Conservation (phyloP, 2,329 filamentous ascomycete species). For the Coniochaeta sp. region DNA sequence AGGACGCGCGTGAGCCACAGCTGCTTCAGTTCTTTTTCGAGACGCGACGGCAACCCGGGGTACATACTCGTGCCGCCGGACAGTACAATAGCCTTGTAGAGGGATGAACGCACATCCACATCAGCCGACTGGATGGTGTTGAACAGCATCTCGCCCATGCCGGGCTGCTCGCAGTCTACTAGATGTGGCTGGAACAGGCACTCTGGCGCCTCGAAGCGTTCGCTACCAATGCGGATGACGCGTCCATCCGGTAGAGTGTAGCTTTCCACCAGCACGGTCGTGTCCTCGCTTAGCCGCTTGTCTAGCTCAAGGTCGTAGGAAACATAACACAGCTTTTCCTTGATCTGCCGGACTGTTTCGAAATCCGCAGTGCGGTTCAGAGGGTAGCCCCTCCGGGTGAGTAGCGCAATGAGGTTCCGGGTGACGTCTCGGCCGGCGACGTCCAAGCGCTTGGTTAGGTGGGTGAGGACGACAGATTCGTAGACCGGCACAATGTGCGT, state of each 20-base stretch:
- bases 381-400: conserved; percentile 88
- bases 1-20: conserved; percentile 92
- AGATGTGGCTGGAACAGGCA: conserved; percentile 98
- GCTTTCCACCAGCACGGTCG: conserved; percentile 91
- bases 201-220: conserved; percentile 95
- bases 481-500: conserved; percentile 98
- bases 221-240: conserved; percentile 91
- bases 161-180: conserved; percentile 94
- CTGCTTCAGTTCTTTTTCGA: conserved; percentile 99
- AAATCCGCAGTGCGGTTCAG: conserved; percentile 98
- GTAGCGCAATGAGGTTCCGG: conserved; percentile 92
- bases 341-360: conserved; percentile 97
- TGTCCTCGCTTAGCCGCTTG: conserved; percentile 93
- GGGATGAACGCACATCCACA: conserved; percentile 84
- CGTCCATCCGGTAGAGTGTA: conserved; percentile 96
- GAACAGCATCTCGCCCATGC: conserved; percentile 95
- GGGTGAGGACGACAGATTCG: conserved; percentile 95
- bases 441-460: conserved; percentile 87
- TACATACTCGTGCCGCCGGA: conserved; percentile 99
- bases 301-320: conserved; percentile 97
- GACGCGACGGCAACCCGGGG: conserved; percentile 81
- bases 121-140: conserved; percentile 97
- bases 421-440: conserved; percentile 96
- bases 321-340: conserved; percentile 99
- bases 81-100: conserved; percentile 96